These are phyloP conservation scores for Penicillium angulare DNA, from an alignment of 495 filamentous ascomycete species.

Conservation along the genomic window DNA sequence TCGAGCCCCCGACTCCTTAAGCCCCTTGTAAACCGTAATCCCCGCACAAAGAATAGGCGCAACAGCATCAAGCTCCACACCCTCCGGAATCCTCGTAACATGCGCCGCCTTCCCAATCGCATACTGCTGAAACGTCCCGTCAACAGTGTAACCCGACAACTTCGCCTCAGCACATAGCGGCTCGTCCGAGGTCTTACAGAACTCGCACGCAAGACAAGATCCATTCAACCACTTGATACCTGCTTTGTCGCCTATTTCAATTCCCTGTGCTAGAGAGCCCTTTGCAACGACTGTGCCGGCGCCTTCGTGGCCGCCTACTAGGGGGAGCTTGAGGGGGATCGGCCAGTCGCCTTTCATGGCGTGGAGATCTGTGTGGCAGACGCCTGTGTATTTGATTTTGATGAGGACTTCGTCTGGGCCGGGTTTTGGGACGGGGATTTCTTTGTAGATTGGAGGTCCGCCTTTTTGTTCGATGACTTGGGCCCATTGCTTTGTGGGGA, in stretches of 20 bases:
- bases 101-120: slow-evolving; percentile 79
- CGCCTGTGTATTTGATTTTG: slow-evolving; percentile 86
- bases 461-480: slow-evolving; percentile 77
- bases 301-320: slow-evolving; percentile 86
- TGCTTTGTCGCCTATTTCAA: slow-evolving; percentile 69
- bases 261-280: slow-evolving; percentile 65
- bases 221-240: slow-evolving; percentile 87
- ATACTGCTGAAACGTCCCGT: slow-evolving; percentile 89
- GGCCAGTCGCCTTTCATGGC: slow-evolving; percentile 88
- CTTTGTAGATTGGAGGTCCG: slow-evolving; percentile 72
- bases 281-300: slow-evolving; percentile 77
- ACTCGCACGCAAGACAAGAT: slow-evolving; percentile 67
- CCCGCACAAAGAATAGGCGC: slow-evolving; percentile 82
- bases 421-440: slow-evolving; percentile 73
- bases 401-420: slow-evolving; percentile 82
- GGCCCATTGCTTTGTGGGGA: slow-evolving; percentile 80
- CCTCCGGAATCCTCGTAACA: slow-evolving; percentile 71
- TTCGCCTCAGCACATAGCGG: slow-evolving; percentile 64
- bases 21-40: slow-evolving; percentile 87
- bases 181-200: slow-evolving; percentile 67
- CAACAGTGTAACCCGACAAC: slow-evolving; percentile 74
- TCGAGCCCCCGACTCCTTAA: slow-evolving; percentile 75
- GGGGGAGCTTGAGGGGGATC: slow-evolving; percentile 69
- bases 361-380: slow-evolving; percentile 85
- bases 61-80: slow-evolving; percentile 66